A percentile compares a stretch with the other conserved stretches of the same genome.
Conservation (phyloP, 257 asterid species). For the Fraxinus excelsior region DNA sequence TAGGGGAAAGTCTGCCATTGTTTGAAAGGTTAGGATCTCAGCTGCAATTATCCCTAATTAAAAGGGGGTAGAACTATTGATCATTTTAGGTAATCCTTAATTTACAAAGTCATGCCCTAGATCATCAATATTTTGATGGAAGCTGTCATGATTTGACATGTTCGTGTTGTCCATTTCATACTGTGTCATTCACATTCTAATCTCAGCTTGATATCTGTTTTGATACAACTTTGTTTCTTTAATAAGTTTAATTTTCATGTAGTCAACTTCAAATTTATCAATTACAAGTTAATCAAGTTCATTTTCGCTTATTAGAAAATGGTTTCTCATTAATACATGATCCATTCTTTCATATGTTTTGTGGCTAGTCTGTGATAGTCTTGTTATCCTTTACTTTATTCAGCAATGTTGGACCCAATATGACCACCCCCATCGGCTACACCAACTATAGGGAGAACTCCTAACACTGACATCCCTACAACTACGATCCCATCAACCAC, state of each 20-base stretch:
- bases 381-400: conserved; percentile 5
- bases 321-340: not conserved
- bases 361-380: not conserved
- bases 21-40: too few species aligned
- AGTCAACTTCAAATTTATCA: not conserved
- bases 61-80: too few species aligned
- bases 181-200: conserved; percentile 1
- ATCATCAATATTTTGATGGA: conserved; percentile 22
- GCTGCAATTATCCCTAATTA: too few species aligned
- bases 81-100: conserved; percentile 6
- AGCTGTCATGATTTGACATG: conserved; percentile 54
- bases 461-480: conserved; percentile 20
- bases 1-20: too few species aligned
- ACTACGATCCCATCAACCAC: not conserved
- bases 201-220: conserved; percentile 14
- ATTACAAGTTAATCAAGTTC: not conserved
- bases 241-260: conserved; percentile 20
- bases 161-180: conserved; percentile 4
- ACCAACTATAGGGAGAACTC: conserved; percentile 29
- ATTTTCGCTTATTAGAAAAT: not conserved
- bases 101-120: not conserved
- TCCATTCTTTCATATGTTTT: not conserved
- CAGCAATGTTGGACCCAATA: conserved; percentile 30
- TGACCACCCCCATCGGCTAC: not conserved
- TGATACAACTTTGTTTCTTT: not conserved